These are phyloP conservation scores for Cucurbitaria berberidis DNA, from an alignment of 2,329 filamentous ascomycete genomes.

Conservation along the genomic window DNA sequence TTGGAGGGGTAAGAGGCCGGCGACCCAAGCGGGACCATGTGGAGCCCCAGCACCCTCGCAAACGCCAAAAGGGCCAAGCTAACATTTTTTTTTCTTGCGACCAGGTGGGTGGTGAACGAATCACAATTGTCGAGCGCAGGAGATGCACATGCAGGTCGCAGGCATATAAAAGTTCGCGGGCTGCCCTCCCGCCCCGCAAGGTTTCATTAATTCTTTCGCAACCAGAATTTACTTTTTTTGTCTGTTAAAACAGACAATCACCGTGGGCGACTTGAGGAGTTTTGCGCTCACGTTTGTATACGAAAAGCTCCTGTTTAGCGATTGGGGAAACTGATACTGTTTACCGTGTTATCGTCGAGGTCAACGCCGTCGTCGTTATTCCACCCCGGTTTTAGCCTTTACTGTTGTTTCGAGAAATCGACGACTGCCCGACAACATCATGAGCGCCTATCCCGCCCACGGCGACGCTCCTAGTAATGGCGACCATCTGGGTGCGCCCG, in stretches of 20 bases:
- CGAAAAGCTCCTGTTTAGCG: slow-evolving; percentile 43
- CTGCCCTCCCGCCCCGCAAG: slow-evolving; percentile 17
- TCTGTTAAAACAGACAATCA: not conserved
- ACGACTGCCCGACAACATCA: slow-evolving; percentile 1
- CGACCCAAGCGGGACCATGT: slow-evolving; percentile 24
- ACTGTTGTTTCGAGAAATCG: not conserved
- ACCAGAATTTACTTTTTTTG: not conserved
- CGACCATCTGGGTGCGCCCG: slow-evolving; percentile 22
- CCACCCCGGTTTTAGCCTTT: not conserved
- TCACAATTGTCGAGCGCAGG: slow-evolving; percentile 1
- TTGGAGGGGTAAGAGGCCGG: slow-evolving; percentile 20
- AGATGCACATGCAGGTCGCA: slow-evolving; percentile 3
- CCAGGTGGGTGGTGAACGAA: slow-evolving; percentile 5
- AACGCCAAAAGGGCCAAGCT: slow-evolving; percentile 25
- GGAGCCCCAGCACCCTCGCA: slow-evolving; percentile 29
- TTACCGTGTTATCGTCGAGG: too few species aligned
- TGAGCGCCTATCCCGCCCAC: slow-evolving; percentile 17
- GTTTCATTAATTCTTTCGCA: slow-evolving; percentile 8
- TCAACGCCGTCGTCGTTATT: not conserved
- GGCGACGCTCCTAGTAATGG: slow-evolving; percentile 24
- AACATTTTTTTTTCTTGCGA: slow-evolving; percentile 22
- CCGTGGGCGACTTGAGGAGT: slow-evolving; percentile 52
- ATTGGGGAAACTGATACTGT: too few species aligned
- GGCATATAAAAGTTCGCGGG: slow-evolving; percentile 31
- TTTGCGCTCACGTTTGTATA: slow-evolving; percentile 47